Base-by-base conservation (phyloP, 2,329 filamentous ascomycete species). In the Sordariomycetes sp. region DNA sequence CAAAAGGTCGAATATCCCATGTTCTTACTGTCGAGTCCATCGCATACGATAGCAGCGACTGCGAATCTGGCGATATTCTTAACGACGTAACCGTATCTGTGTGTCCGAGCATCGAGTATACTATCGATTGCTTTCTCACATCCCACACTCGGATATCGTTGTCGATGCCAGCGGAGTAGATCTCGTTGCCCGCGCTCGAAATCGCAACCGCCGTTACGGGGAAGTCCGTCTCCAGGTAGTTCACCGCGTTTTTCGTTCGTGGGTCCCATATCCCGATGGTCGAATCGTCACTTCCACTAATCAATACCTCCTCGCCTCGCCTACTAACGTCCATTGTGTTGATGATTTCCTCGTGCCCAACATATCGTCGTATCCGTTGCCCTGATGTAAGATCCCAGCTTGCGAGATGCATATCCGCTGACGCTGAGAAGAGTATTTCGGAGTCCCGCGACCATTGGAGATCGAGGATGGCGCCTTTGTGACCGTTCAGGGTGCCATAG, bases 121-220 rank as follows among this genome's bases (percentile, higher is more conserved):
- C 78, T 3, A 93, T 75, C 6, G 82, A 75, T 59, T 93, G 87
- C 66, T 94, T 96, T 45, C 92, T 79, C 51, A 96, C 63, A 58
- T 98, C 92, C 90, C 92, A 98, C 15, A 94, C 88, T 48, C 88
- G 86, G 55, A 98, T 94, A 47, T 93, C 87, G 53, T 96, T 95
- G 62, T 96, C 92, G 46, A 98, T 95, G 16, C 88, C 85, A 30
- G 90, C 90, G 6, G 85, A 83, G 57, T 92, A 98, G 18, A 98
- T 76, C 61, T 96, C 92, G 54, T 94, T 94, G 14, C 92, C 92
- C 2, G 90, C 87, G 55, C 94, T 87, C 1, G 88, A 82, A n/a
- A 96, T 68, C 12, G 87, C 86, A 6, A 96, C 77, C 0, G 90
- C 84, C 3, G 92, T 96, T 37, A 98, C 78, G 2, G 92, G 92